Percentiles rank a stretch among this genome's conserved stretches.
Evolutionary conservation across 192 early-diverging fungal species (phyloP).

Genomic region (Coemansia sp.): DNA sequence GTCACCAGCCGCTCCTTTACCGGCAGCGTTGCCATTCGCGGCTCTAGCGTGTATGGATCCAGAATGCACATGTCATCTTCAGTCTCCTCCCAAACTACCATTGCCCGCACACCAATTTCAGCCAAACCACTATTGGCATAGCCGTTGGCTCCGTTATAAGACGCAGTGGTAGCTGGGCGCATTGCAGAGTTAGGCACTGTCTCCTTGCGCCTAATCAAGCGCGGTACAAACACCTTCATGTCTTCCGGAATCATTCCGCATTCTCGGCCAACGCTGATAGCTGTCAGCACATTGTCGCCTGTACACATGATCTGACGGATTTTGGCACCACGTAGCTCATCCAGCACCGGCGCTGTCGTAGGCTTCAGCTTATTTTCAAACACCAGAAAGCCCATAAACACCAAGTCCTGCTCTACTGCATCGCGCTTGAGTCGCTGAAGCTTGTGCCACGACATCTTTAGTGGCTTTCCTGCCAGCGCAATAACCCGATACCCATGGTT

Average conservation of each 20-base stretch:
- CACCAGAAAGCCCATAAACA: slow-evolving; percentile 93
- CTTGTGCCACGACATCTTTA: slow-evolving; percentile 69
- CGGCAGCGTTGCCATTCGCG: slow-evolving; percentile 29
- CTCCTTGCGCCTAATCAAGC: slow-evolving; percentile 57
- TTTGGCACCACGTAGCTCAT: slow-evolving; percentile 72
- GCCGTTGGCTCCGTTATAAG: background rate
- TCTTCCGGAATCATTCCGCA: slow-evolving; percentile 81
- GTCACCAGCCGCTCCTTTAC: slow-evolving; percentile 31
- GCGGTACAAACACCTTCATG: slow-evolving; percentile 76
- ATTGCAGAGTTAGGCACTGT: background rate
- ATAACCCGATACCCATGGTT: slow-evolving; percentile 98
- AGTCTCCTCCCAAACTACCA: slow-evolving; percentile 58
- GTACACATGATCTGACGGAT: slow-evolving; percentile 99
- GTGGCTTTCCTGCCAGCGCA: slow-evolving; percentile 80
- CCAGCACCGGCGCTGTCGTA: slow-evolving; percentile 73
- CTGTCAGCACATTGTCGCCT: slow-evolving; percentile 95
- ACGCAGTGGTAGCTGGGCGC: background rate
- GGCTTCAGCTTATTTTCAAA: slow-evolving; percentile 99
- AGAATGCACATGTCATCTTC: slow-evolving; percentile 56
- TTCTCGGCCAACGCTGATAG: slow-evolving; percentile 90
- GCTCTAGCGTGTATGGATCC: slow-evolving; percentile 58
- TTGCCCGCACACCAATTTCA: slow-evolving; percentile 34
- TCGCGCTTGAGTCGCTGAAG: slow-evolving; percentile 72
- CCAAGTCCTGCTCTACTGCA: slow-evolving; percentile 78
- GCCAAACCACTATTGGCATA: background rate